Evolutionary conservation across 306 rosid species (phyloP), one percentile per base, ranked within the genome.

Genomic region (Fragaria iinumae): DNA sequence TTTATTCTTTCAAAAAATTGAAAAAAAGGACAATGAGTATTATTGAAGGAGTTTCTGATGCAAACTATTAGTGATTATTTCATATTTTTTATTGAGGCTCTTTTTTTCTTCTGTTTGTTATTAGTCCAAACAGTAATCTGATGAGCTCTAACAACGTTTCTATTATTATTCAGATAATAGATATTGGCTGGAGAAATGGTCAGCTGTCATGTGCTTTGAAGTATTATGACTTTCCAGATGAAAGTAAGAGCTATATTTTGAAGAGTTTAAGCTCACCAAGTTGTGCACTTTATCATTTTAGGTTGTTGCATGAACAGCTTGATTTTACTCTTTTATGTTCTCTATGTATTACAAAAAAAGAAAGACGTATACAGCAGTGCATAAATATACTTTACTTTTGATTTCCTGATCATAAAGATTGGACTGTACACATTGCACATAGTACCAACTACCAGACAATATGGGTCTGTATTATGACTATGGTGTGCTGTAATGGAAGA

Each of bases 201-300:
- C 52, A 4, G 36, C 2, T 66, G 39, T 49, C 44, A 14, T 74
- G 78, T 80, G 76, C 10, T 6, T 76, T 91, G 83, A 87, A 88
- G 76, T 90, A 83, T 90, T 32, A 74, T 69, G 96, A 93, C 86
- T 93, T 88, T 69, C 89, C 96, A 1, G 98, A 84, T 80, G 83
- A 93, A 78, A 79, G 98, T 93, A 87, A 82, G 87, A 64, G 60
- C 67, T 52, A 53, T 73, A 12, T 56, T 32, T 56, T 2, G 23
- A 48, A 36, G 41, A 23, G 16, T 34, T 50, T 2, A 53, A 52
- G 6, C 38, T 53, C 64, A 20, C 64, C 5, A 18, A 10, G 45
- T 29, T 32, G 16, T 49, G 75, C 47, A 8, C 21, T 4, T 20
- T 20, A 5, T 4, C 48, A 8, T 52, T 34, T 52, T n/a, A 53